Conservation (phyloP, 257 asterid species). For the Primulina huaijiensis region DNA sequence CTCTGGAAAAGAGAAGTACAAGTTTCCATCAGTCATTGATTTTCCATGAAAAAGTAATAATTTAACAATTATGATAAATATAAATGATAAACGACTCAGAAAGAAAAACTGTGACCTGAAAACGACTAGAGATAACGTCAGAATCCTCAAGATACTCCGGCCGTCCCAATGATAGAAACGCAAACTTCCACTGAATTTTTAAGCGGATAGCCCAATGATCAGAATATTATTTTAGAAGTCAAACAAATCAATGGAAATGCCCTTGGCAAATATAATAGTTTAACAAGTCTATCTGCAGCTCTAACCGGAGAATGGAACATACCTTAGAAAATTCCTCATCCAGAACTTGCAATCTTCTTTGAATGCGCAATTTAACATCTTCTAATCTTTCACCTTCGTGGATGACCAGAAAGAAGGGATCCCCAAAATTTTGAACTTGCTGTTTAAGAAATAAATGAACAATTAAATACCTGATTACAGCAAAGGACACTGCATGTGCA, state of each 20-base stretch:
- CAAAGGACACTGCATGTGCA: background rate
- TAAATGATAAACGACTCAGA: constrained; percentile 2
- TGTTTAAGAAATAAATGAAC: constrained; percentile 13
- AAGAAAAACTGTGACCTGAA: constrained; percentile 47
- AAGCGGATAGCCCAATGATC: constrained; percentile 6
- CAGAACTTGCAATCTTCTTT: constrained; percentile 51
- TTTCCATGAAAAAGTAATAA: constrained; percentile 16
- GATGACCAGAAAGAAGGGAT: constrained; percentile 55
- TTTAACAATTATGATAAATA: constrained; percentile 12
- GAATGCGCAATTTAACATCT: constrained; percentile 49
- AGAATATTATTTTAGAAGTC: background rate
- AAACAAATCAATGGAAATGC: background rate
- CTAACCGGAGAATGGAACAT: constrained; percentile 16
- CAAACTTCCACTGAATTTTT: constrained; percentile 67
- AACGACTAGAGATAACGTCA: constrained; percentile 60
- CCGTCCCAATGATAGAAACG: constrained; percentile 62
- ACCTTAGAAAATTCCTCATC: constrained; percentile 61
- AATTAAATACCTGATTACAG: background rate
- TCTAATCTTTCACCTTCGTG: constrained; percentile 59
- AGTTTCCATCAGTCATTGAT: constrained; percentile 9
- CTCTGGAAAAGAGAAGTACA: constrained; percentile 39
- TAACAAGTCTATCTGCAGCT: constrained; percentile 4
- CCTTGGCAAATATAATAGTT: constrained; percentile 11
- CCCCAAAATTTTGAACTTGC: constrained; percentile 63
- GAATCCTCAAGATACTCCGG: constrained; percentile 76